phyloP scores from a whole-genome alignment of 352 stramenopile species.

The Pythium diclinum region DNA sequence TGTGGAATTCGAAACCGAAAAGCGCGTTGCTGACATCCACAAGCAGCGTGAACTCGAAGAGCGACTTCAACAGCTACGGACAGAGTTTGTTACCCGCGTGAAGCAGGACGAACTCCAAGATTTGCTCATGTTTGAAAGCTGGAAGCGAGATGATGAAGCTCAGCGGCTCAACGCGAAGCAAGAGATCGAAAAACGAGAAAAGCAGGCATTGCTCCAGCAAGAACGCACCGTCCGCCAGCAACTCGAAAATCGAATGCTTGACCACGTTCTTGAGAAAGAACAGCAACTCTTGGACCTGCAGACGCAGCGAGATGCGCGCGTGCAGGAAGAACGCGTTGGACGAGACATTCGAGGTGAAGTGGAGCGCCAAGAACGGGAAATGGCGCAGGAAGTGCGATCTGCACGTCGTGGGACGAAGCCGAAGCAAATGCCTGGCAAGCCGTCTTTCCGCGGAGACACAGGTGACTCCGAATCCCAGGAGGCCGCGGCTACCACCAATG shows the following conservation, averaged over 20 bases:
- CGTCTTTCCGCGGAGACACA: not conserved
- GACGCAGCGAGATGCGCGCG: constrained; percentile 19
- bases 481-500: not conserved
- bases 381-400: not conserved
- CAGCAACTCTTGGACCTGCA: constrained; percentile 23
- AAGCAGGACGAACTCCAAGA: constrained; percentile 76
- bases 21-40: constrained; percentile 57
- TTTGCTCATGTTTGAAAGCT: constrained; percentile 64
- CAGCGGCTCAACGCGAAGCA: constrained; percentile 32
- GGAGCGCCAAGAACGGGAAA: constrained; percentile 2
- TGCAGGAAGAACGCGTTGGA: constrained; percentile 11
- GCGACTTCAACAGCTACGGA: constrained; percentile 54
- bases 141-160: constrained; percentile 68
- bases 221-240: constrained; percentile 52
- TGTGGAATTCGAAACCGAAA: constrained; percentile 69
- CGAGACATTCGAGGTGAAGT: not conserved
- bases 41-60: constrained; percentile 66
- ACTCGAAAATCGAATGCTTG: constrained; percentile 25
- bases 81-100: constrained; percentile 65
- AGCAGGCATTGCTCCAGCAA: constrained; percentile 43
- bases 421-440: not conserved
- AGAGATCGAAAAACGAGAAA: constrained; percentile 38
- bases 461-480: not conserved
- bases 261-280: constrained; percentile 29
- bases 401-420: not conserved